phyloP scores from a whole-genome alignment of 257 asterid species.

The Solanum boliviense region DNA sequence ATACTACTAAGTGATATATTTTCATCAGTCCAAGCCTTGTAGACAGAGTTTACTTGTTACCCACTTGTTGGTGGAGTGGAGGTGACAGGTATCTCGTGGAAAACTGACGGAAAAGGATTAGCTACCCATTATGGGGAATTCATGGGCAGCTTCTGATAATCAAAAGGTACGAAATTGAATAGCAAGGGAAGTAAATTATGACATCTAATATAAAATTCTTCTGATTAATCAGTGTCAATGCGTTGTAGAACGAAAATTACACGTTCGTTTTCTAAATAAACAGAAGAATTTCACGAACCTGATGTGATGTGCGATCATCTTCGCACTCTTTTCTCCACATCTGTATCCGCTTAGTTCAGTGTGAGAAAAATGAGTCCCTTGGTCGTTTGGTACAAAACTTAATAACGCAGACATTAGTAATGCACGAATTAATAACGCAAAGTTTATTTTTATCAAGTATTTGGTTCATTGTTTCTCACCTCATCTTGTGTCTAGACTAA shows the following conservation, averaged over 20 bases:
- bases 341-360: not conserved
- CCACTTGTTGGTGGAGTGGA: no score
- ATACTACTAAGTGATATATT: no score
- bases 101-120: not conserved
- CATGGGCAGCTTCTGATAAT: not conserved
- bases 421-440: no score
- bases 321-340: not conserved
- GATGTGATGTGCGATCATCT: not conserved
- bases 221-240: not conserved
- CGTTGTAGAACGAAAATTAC: not conserved
- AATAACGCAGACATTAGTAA: no score
- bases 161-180: not conserved
- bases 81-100: not conserved
- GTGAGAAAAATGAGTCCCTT: no score
- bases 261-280: not conserved
- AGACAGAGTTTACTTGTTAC: no score
- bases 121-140: not conserved
- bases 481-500: no score
- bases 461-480: no score
- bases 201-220: not conserved
- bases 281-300: not conserved
- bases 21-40: no score
- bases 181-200: not conserved
- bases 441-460: no score
- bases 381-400: no score